Conservation (phyloP, 768 basidiomycete species). For the Galerina sulciceps region DNA sequence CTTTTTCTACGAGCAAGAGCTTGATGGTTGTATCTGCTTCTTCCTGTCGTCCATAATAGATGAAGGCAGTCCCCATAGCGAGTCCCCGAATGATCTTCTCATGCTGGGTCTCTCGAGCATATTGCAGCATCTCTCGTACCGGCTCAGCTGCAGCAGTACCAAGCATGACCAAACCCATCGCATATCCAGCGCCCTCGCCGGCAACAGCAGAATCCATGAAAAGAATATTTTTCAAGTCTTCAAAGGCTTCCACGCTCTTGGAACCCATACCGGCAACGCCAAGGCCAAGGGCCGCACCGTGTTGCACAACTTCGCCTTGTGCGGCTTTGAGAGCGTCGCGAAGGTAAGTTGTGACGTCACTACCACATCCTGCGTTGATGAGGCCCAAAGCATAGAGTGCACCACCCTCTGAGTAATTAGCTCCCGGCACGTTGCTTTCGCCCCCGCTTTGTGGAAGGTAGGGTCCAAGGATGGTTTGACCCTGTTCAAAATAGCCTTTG, state of each 20-base stretch:
- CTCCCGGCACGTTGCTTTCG: conserved; percentile 77
- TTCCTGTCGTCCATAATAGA: conserved; percentile 92
- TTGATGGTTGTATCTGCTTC: conserved; percentile 87
- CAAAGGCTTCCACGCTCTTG: conserved; percentile 86
- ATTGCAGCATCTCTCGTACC: conserved; percentile 93
- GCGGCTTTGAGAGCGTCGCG: conserved; percentile 77
- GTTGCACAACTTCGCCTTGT: conserved; percentile 89
- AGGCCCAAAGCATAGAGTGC: conserved; percentile 94
- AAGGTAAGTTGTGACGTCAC: conserved; percentile 76
- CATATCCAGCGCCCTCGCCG: conserved; percentile 94
- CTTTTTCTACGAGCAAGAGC: conserved; percentile 84
- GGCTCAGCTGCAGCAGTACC: conserved; percentile 84
- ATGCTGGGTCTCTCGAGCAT: conserved; percentile 96
- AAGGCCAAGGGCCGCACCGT: conserved; percentile 96
- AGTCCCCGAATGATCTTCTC: conserved; percentile 99
- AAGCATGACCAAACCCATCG: conserved; percentile 98
- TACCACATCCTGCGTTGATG: conserved; percentile 91
- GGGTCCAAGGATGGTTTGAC: conserved; percentile 89
- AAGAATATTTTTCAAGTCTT: conserved; percentile 85
- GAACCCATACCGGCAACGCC: conserved; percentile 96
- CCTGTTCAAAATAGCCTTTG: conserved; percentile 94
- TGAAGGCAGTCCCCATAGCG: conserved; percentile 89
- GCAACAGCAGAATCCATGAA: conserved; percentile 96
- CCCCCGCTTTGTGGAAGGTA: conserved; percentile 85
- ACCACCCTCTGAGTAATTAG: conserved; percentile 93